A percentile compares a stretch with the other conserved stretches of the same genome.
Evolutionary conservation across 352 stramenopile genomes (phyloP).

Genomic region (Phytophthora pisi): DNA sequence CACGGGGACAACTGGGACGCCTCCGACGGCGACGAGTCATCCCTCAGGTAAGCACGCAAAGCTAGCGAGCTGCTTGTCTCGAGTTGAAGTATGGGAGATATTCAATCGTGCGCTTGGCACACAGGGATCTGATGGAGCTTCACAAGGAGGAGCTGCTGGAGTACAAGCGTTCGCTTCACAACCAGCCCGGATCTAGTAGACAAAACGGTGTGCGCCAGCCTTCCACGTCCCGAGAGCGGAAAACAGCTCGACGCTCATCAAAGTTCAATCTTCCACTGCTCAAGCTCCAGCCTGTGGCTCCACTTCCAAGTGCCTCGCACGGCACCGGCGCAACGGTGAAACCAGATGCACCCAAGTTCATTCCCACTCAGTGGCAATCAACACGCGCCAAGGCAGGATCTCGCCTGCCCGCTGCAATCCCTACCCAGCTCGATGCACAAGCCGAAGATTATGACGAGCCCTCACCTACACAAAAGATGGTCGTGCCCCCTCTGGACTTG

Average conservation of each 20-base stretch:
- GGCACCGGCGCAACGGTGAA: conserved; percentile 8
- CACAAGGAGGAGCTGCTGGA: conserved; percentile 79
- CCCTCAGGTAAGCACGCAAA: conserved; percentile 40
- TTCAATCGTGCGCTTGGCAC: background rate
- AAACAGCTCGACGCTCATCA: conserved; percentile 16
- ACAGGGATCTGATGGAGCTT: conserved; percentile 68
- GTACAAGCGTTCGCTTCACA: conserved; percentile 46
- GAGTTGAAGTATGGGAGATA: background rate
- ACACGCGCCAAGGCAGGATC: conserved; percentile 45
- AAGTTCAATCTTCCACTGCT: conserved; percentile 30
- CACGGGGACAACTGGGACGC: conserved; percentile 68
- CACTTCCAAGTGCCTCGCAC: conserved; percentile 17
- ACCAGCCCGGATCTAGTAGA: conserved; percentile 18
- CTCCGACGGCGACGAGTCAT: conserved; percentile 41
- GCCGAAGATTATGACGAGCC: conserved; percentile 9
- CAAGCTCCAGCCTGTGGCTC: conserved; percentile 28
- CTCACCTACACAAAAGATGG: conserved; percentile 10
- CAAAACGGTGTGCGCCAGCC: background rate
- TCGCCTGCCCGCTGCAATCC: conserved; percentile 14
- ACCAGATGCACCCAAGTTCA: conserved; percentile 21
- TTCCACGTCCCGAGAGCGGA: conserved; percentile 16
- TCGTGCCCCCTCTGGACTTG: conserved; percentile 41
- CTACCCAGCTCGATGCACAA: conserved; percentile 1
- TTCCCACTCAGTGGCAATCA: conserved; percentile 65
- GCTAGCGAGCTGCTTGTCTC: background rate